phyloP scores from a whole-genome alignment of 2,329 filamentous ascomycete species.

The Phyllosticta paracitricarpa region DNA sequence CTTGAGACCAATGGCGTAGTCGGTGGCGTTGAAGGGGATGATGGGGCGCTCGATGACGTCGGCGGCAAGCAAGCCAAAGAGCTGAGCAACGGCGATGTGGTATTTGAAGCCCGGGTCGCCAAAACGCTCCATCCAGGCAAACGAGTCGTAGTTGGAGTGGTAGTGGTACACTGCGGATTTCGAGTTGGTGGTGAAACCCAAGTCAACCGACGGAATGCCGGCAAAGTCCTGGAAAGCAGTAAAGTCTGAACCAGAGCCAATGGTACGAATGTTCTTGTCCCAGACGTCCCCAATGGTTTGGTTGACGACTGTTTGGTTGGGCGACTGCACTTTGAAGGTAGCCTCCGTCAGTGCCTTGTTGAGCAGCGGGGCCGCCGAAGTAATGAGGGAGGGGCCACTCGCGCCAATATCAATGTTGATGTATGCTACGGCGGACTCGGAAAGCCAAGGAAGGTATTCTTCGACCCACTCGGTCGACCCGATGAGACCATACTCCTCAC shows the following conservation, averaged over 20 bases:
- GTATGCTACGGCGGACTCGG: conserved; percentile 64
- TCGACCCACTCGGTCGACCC: conserved; percentile 92
- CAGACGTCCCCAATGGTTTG: conserved; percentile 59
- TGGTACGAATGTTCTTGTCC: conserved; percentile 46
- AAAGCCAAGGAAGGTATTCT: conserved; percentile 75
- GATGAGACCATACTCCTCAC: conserved; percentile 71
- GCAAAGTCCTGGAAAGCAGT: conserved; percentile 45
- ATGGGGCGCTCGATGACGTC: conserved; percentile 38
- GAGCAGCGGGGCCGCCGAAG: conserved; percentile 63
- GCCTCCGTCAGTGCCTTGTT: conserved; percentile 62
- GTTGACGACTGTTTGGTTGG: conserved; percentile 62
- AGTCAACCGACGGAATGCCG: conserved; percentile 39
- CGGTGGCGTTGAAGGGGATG: conserved; percentile 36
- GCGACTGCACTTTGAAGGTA: conserved; percentile 32
- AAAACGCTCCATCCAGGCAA: conserved; percentile 72
- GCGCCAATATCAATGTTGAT: conserved; percentile 76
- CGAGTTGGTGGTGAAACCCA: conserved; percentile 32
- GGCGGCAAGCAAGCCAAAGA: conserved; percentile 37
- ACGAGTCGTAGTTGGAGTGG: conserved; percentile 76
- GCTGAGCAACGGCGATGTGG: conserved; percentile 41
- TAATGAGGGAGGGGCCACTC: conserved; percentile 52
- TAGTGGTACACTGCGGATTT: conserved; percentile 57
- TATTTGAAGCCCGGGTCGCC: conserved; percentile 57
- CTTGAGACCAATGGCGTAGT: conserved; percentile 34
- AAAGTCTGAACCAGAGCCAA: conserved; percentile 43